phyloP scores from a whole-genome alignment of 1,284 basidiomycete genomes.

The Apiotrichum laibachii region DNA sequence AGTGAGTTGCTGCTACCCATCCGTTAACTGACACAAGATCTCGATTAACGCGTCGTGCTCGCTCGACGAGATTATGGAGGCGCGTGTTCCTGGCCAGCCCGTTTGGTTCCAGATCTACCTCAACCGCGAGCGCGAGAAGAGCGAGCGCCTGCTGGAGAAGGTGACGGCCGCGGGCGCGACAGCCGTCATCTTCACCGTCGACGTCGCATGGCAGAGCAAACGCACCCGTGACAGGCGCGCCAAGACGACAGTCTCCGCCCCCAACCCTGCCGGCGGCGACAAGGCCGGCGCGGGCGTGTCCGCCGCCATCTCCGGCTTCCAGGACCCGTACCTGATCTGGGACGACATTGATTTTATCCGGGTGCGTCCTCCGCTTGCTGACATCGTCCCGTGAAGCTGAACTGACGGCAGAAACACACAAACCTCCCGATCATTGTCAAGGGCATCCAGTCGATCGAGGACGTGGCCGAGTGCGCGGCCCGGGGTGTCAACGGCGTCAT shows the following conservation, averaged over 20 bases:
- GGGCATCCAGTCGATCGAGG: slow-evolving; percentile 57
- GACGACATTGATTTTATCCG: slow-evolving; percentile 50
- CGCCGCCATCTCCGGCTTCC: slow-evolving; percentile 55
- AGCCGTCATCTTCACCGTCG: slow-evolving; percentile 89
- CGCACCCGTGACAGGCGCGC: slow-evolving; percentile 69
- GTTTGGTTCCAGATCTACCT: slow-evolving; percentile 56
- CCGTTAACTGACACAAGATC: slow-evolving; percentile 45
- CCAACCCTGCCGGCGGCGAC: too few species aligned
- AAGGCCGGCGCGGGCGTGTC: slow-evolving; percentile 35
- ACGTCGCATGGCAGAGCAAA: slow-evolving; percentile 82
- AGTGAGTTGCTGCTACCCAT: slow-evolving; percentile 51
- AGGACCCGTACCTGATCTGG: slow-evolving; percentile 54
- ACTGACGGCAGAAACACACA: slow-evolving; percentile 42
- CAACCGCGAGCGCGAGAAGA: slow-evolving; percentile 55
- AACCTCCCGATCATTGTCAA: slow-evolving; percentile 55
- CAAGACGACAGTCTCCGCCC: slow-evolving; percentile 31
- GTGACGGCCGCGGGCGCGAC: slow-evolving; percentile 53
- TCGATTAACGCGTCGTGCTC: slow-evolving; percentile 52
- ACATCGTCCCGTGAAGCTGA: neutral
- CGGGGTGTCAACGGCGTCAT: slow-evolving; percentile 57
- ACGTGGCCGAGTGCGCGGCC: slow-evolving; percentile 55
- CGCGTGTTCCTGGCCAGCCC: slow-evolving; percentile 49
- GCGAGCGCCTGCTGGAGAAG: slow-evolving; percentile 54
- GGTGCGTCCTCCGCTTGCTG: slow-evolving; percentile 35
- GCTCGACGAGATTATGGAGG: slow-evolving; percentile 57